Evolutionary conservation across 225 moss, liverwort and hornwort species (phyloP), one percentile per base, ranked within the genome.

Genomic region (Bryoerythrophyllum caledonicum): DNA sequence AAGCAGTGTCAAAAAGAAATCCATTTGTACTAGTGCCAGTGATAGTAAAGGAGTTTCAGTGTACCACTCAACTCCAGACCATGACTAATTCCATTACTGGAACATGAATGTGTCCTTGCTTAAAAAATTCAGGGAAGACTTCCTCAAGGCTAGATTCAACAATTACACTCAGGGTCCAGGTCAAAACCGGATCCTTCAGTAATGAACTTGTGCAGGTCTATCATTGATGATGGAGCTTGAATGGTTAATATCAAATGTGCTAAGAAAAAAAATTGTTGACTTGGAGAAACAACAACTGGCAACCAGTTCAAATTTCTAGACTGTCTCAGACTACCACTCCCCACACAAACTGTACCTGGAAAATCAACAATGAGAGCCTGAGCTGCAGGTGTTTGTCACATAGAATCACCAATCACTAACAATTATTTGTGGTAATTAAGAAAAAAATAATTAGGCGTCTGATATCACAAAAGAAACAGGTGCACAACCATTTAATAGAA

Each of bases 301-400:
- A 58, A 56, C 35, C n/a, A 21, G 55, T 53, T 37, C 16, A 69
- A 25, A 40, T 0, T 56, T 56, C 25, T 26, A 53, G 53, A 53
- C 21, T 54, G 53, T 51, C 51, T 27, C 28, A 28, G 27, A 67
- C 10, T 67, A n/a, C n/a, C n/a, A n/a, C 28, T 8, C 67, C 28
- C 32, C 41, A 68, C 52, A 34, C 4, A 68, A 51, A 34, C 13
- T 35, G 25, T 25, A 56, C 38, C 38, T 53, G 21, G 35, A 69
- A 34, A 21, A 3, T 51, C 20, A 20, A 20, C 3, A 49, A 30
- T 28, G 12, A 20, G 52, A 35, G 23, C 8, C 13, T 34, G 4
- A 35, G 8, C 35, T 53, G 67, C 60, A 73, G 28, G 73, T 59
- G 14, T 70, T n/a, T 72, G 26, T 21, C 59, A 30, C 41, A 26